Percentiles rank a stretch among this genome's conserved stretches.
These are phyloP conservation scores for Adansonia grandidieri DNA, from an alignment of 441 rosid genomes.

Conservation along the genomic window DNA sequence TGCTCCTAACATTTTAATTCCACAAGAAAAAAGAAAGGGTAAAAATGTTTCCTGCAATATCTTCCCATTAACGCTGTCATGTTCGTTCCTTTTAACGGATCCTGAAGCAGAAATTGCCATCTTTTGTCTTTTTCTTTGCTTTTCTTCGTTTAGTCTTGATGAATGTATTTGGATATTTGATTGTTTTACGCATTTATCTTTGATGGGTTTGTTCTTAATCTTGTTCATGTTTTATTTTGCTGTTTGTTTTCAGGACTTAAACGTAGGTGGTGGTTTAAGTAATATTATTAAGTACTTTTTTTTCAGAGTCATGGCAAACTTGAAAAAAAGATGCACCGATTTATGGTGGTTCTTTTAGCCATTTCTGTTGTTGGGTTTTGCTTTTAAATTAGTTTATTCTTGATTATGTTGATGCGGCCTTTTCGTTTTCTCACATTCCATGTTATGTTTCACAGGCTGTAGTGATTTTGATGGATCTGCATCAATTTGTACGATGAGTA, in stretches of 20 bases:
- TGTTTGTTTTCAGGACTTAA: not conserved
- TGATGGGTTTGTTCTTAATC: slow-evolving; percentile 1
- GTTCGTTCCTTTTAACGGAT: not conserved
- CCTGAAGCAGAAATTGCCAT: not conserved
- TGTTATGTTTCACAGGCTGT: not conserved
- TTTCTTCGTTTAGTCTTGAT: not conserved
- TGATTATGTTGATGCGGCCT: not conserved
- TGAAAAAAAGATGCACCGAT: not conserved
- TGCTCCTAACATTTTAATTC: not conserved
- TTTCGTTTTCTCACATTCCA: not conserved
- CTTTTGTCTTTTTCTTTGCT: not conserved
- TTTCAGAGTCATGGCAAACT: not conserved
- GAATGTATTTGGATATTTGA: not conserved
- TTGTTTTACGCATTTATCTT: slow-evolving; percentile 17
- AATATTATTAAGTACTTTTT: not conserved
- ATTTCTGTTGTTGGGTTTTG: not conserved
- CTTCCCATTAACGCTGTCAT: not conserved
- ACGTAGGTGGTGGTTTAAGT: not conserved
- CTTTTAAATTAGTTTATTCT: not conserved
- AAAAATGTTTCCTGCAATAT: not conserved
- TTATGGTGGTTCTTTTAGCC: not conserved
- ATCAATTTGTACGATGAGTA: not conserved
- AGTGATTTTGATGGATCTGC: not conserved
- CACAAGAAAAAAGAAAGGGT: not conserved
- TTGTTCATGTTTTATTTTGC: not conserved